Evolutionary conservation across 495 filamentous ascomycete genomes (phyloP), one percentile per base, ranked within the genome.

Genomic region (Neurospora sp.): DNA sequence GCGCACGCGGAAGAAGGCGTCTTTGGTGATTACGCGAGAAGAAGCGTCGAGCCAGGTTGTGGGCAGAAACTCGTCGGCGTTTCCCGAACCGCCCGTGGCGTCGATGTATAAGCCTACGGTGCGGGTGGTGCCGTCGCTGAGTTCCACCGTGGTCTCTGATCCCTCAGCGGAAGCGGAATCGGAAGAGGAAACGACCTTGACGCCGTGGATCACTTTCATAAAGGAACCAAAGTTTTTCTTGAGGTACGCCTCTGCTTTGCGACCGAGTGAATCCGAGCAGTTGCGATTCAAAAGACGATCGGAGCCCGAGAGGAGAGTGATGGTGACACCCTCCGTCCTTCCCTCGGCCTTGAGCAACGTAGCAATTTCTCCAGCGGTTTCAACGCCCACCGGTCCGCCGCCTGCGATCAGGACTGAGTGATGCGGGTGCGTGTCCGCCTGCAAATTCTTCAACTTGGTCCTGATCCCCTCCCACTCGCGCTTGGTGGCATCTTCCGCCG

Each of bases 21-120:
- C 72, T 3, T 20, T 71, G n/a, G 16, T 42, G 12, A 71, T 27
- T 1, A 71, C 69, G 0, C 72, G 11, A 0, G 35, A 37, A 0
- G 40, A 18, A 3, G 12, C 37, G 22, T 73, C 72, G 9, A 73
- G 72, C 72, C 72, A 73, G 14, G n/a, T 41, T 80, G 80, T 71
- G 1, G 88, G 83, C n/a, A 90, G 72, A 72, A 85, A 90, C 1
- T 12, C 53, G 8, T 71, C 74, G 35, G 82, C 86, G 78, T 88
- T 90, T 5, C 88, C 85, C 0, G 76, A 39, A 0, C 79, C 78
- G 20, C 88, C 88, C 4, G 82, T 86, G 1, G 84, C 84, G 22
- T 87, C 80, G 68, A 90, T 85, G 77, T 87, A 89, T 5, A 88
- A 27, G 73, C 88, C 88, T 1, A 83, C 81, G 0, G 70, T 69